Evolutionary conservation across 2,329 filamentous ascomycete genomes (phyloP), one percentile per base, ranked within the genome.

Genomic region (Neopestalotiopsis clavispora): DNA sequence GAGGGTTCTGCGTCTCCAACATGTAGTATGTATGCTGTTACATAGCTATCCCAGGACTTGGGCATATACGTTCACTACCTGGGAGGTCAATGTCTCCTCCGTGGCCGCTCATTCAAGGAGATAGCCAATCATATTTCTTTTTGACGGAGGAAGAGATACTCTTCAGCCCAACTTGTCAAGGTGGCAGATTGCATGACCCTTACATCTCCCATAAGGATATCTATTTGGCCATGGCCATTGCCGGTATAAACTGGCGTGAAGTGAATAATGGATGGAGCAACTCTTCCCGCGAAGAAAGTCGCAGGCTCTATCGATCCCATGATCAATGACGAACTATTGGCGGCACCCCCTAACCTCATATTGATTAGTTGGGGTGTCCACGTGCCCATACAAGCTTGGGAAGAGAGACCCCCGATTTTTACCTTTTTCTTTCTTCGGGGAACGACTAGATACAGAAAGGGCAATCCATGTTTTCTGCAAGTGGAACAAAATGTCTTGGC

Each of bases 261-360:
- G 14, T 14, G 7, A 49, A n/a, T 49, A 49, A 20, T 52, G 7
- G 45, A 52, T 52, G 45, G 45, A 52, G 45, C 45, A 52, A 52
- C 45, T 52, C 45, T 52, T 52, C 45, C 45, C 45, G 45, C 34
- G 45, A 14, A 20, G 23, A 23, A 17, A 64, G 38, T 64, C 40
- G 49, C 64, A 66, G 45, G 20, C 30, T 67, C 65, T 40, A 67
- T 60, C 59, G 65, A 34, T 67, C 65, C 40, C 65, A 67, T 67
- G 65, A 67, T 56, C 65, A 60, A 52, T 38, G 32, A 59, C 40
- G 30, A 61, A 45, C 30, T n/a, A 34, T 20, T 14, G 59, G 32
- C 59, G 30, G 28, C 59, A 13, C 34, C 56, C 30, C 40, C 64
- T 66, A 66, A 49, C 64, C 64, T 66, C 52, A 57, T 32, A 34